A percentile compares a stretch with the other conserved stretches of the same genome.
Evolutionary conservation across 805 yeast genomes (phyloP).

Genomic region (Grigorovia yakushimaensis): DNA sequence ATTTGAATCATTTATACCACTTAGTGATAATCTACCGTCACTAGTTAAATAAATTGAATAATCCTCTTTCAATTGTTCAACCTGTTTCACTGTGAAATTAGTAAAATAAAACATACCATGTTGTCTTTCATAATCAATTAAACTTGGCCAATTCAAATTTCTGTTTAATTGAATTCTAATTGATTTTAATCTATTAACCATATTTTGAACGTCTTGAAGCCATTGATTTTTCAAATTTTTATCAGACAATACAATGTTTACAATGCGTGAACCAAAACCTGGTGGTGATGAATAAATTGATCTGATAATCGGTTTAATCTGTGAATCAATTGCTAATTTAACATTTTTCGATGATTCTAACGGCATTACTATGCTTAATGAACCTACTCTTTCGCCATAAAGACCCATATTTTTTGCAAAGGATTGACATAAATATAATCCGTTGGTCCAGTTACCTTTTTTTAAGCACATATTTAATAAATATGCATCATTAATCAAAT

Average conservation of each 20-base stretch:
- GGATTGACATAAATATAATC: slow-evolving; percentile 69
- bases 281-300: slow-evolving; percentile 92
- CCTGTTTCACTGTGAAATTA: slow-evolving; percentile 65
- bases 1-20: slow-evolving; percentile 75
- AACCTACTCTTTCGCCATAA: slow-evolving; percentile 92
- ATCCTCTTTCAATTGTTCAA: slow-evolving; percentile 56
- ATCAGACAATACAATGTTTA: slow-evolving; percentile 60
- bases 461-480: slow-evolving; percentile 33
- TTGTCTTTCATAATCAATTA: slow-evolving; percentile 48
- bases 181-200: slow-evolving; percentile 67
- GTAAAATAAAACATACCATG: slow-evolving; percentile 97
- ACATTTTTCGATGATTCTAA: slow-evolving; percentile 28
- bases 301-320: slow-evolving; percentile 73
- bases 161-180: slow-evolving; percentile 61
- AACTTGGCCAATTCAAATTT: slow-evolving; percentile 73
- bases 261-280: slow-evolving; percentile 86
- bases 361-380: slow-evolving; percentile 50
- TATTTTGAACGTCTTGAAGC: slow-evolving; percentile 68
- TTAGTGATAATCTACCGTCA: slow-evolving; percentile 86
- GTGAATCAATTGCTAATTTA: slow-evolving; percentile 57
- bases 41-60: slow-evolving; percentile 75
- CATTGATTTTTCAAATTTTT: slow-evolving; percentile 57
- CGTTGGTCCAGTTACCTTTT: slow-evolving; percentile 30
- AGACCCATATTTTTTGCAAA: slow-evolving; percentile 93
- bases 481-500: slow-evolving; percentile 61